phyloP scores from a whole-genome alignment of 768 basidiomycete genomes.

The Lyophyllum shimeji region DNA sequence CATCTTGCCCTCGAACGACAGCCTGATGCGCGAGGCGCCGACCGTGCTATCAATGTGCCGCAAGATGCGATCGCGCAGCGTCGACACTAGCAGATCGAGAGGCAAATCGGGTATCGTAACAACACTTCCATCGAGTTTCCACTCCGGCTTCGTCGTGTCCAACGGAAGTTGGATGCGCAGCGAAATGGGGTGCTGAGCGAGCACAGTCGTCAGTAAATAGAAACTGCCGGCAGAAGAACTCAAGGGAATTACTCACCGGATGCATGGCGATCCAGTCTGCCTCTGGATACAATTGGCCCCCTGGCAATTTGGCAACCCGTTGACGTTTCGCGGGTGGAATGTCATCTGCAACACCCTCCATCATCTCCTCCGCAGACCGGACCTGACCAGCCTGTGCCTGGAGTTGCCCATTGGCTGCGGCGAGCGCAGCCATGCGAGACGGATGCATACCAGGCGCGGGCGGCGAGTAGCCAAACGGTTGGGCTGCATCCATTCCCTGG shows the following conservation, averaged over 20 bases:
- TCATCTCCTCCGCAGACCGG: conserved; percentile 81
- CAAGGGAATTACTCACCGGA: conserved; percentile 49
- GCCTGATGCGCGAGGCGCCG: conserved; percentile 74
- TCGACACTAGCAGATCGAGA: conserved; percentile 81
- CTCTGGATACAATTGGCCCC: conserved; percentile 82
- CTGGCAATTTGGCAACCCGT: conserved; percentile 81
- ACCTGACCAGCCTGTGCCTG: conserved; percentile 69
- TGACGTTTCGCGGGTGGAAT: conserved; percentile 86
- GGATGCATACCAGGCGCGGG: conserved; percentile 69
- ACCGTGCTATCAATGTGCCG: conserved; percentile 77
- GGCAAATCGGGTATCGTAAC: conserved; percentile 83
- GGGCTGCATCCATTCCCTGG: conserved; percentile 73
- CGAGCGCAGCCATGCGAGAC: conserved; percentile 60
- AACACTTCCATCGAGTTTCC: conserved; percentile 83
- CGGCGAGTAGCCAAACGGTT: conserved; percentile 80
- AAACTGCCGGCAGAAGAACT: neutral
- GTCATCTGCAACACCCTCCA: conserved; percentile 65
- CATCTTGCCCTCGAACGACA: conserved; percentile 82
- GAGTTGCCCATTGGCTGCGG: conserved; percentile 47
- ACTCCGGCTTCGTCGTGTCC: conserved; percentile 84
- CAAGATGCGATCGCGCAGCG: conserved; percentile 86
- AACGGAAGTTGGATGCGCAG: conserved; percentile 82
- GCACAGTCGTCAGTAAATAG: neutral
- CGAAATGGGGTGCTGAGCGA: conserved; percentile 75
- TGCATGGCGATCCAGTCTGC: conserved; percentile 91